phyloP scores from a whole-genome alignment of 2,329 filamentous ascomycete species.

The Beauveria medogensis region DNA sequence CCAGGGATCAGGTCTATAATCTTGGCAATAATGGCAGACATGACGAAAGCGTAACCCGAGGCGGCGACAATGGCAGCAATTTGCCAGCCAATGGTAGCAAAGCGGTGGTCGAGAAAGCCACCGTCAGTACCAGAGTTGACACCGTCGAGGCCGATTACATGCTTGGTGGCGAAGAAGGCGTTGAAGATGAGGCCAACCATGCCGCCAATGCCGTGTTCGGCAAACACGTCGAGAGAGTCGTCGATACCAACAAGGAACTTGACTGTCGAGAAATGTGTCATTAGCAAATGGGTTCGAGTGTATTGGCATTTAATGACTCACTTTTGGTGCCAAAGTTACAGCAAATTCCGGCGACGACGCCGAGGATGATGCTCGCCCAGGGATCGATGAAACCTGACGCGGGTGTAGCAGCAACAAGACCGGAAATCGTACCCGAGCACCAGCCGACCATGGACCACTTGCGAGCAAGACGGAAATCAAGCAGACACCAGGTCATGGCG shows the following conservation, averaged over 20 bases:
- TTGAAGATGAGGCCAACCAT: conserved; percentile 67
- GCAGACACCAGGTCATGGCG: conserved; percentile 85
- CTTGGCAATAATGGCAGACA: conserved; percentile 68
- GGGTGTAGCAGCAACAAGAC: conserved; percentile 62
- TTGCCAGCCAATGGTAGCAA: conserved; percentile 68
- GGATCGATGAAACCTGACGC: conserved; percentile 61
- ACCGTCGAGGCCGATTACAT: conserved; percentile 67
- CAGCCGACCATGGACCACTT: conserved; percentile 83
- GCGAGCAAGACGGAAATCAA: conserved; percentile 87
- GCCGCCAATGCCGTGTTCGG: conserved; percentile 62
- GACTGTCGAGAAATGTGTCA: conserved; percentile 27
- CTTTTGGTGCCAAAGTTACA: conserved; percentile 62
- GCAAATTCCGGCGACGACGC: conserved; percentile 54
- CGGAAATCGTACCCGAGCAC: conserved; percentile 64
- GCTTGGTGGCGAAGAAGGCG: conserved; percentile 60
- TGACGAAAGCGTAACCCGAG: conserved; percentile 61
- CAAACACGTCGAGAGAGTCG: conserved; percentile 64
- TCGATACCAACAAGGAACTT: conserved; percentile 58
- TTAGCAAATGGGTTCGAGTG: background rate
- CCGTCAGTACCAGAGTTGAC: conserved; percentile 62
- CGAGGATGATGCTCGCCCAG: conserved; percentile 60
- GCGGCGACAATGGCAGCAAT: conserved; percentile 65
- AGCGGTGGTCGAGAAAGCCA: conserved; percentile 71
- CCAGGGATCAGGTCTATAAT: conserved; percentile 68
- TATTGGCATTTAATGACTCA: conserved; percentile 16